Conservation (phyloP, 306 rosid genomes). For the Leucaena leucocephala region DNA sequence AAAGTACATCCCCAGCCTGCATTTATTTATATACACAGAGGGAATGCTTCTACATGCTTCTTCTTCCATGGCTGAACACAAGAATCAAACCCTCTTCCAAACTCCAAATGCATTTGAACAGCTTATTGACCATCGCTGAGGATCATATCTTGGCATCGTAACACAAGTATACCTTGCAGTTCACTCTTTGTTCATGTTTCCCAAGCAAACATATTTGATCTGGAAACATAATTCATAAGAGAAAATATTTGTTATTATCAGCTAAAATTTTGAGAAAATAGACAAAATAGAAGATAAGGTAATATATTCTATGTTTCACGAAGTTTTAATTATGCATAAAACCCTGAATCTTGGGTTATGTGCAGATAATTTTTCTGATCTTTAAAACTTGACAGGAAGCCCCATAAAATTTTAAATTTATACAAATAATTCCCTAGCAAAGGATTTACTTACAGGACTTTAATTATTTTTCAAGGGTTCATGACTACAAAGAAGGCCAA, state of each 20-base stretch:
- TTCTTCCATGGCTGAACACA: constrained; percentile 12
- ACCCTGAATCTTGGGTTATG: neutral
- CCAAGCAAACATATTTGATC: constrained; percentile 90
- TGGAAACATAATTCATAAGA: constrained; percentile 38
- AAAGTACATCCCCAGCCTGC: constrained; percentile 6
- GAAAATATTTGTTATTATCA: constrained; percentile 11
- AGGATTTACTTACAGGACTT: too few relatives aligned
- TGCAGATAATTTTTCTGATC: neutral
- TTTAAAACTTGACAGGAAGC: neutral
- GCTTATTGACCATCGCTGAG: neutral
- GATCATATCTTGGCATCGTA: neutral
- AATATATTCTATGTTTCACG: neutral
- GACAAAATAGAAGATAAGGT: neutral
- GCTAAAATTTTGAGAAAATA: neutral
- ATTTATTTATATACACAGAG: constrained; percentile 26
- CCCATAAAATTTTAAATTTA: neutral
- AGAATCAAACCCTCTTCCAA: constrained; percentile 31
- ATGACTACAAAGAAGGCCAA: too few relatives aligned
- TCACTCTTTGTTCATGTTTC: constrained; percentile 75
- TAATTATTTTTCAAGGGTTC: too few relatives aligned
- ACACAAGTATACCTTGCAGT: constrained; percentile 24
- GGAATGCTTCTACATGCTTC: constrained; percentile 13
- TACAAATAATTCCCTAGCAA: neutral
- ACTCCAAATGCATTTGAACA: constrained; percentile 15
- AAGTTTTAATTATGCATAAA: neutral